phyloP scores from a whole-genome alignment of 78 protist genomes.

The Pelomyxa schiedti region DNA sequence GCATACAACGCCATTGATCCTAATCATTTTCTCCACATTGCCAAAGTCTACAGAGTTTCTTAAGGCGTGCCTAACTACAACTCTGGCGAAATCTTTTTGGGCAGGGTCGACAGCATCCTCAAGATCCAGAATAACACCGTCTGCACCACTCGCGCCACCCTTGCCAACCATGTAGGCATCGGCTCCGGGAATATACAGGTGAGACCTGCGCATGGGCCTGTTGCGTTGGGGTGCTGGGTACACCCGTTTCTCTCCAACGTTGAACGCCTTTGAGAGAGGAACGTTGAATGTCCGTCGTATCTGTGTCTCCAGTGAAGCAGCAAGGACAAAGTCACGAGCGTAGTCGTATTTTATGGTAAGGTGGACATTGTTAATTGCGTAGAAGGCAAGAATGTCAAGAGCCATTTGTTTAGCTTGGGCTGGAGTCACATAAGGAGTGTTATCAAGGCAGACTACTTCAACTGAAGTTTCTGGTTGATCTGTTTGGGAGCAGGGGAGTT shows the following conservation, averaged over 20 bases:
- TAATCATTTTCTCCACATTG: neutral
- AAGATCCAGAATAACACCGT: neutral
- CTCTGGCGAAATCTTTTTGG: neutral
- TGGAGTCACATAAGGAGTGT: neutral
- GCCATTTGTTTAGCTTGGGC: neutral
- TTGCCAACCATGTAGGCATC: neutral
- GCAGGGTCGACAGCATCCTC: neutral
- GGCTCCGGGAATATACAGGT: neutral
- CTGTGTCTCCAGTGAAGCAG: neutral
- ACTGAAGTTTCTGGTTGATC: no score
- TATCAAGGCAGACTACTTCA: neutral
- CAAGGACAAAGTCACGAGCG: neutral
- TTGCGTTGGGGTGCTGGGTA: neutral
- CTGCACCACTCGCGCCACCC: neutral
- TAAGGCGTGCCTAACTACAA: neutral
- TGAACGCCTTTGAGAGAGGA: neutral
- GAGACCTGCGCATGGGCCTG: neutral
- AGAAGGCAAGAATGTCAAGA: neutral
- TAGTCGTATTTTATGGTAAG: neutral
- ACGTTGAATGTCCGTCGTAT: neutral
- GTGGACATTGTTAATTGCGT: neutral
- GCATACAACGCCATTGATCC: neutral
- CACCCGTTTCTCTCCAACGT: neutral
- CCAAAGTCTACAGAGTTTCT: neutral
- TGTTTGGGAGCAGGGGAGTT: no score